phyloP scores from a whole-genome alignment of 352 stramenopile species.

The Aphanomyces euteiches region DNA sequence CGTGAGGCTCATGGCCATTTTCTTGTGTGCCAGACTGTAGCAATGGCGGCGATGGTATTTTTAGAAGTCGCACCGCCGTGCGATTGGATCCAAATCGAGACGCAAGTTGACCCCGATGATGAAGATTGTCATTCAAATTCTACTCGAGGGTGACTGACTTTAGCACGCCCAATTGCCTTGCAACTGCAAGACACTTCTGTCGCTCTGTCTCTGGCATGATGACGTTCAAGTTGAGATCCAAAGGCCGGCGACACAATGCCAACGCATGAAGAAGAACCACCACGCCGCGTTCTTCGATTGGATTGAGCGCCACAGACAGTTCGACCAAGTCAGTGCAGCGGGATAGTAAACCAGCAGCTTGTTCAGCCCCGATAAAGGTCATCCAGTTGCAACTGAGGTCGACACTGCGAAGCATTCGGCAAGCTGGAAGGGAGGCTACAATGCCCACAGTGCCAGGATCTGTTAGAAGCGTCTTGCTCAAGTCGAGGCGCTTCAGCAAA shows the following conservation, averaged over 20 bases:
- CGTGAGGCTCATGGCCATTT: neutral
- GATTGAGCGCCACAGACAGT: neutral
- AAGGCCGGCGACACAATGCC: neutral
- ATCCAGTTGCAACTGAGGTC: constrained; percentile 11
- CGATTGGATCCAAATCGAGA: too few species aligned
- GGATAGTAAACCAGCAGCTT: neutral
- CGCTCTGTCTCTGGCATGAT: neutral
- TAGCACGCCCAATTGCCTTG: neutral
- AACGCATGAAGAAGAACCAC: neutral
- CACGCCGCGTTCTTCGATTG: constrained; percentile 6
- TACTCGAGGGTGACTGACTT: neutral
- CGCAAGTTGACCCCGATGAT: neutral
- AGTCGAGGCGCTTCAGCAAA: neutral
- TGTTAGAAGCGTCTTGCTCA: neutral
- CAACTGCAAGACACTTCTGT: neutral
- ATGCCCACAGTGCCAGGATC: neutral
- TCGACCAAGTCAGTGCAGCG: neutral
- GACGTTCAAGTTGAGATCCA: neutral
- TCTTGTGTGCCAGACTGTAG: neutral
- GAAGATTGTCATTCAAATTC: too few species aligned
- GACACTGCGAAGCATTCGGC: neutral
- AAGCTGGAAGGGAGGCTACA: neutral
- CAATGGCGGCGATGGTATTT: too few species aligned
- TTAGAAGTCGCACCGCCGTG: too few species aligned
- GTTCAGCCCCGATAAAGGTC: neutral